Evolutionary conservation across 257 asterid species (phyloP).

Genomic region (Penstemon davidsonii): DNA sequence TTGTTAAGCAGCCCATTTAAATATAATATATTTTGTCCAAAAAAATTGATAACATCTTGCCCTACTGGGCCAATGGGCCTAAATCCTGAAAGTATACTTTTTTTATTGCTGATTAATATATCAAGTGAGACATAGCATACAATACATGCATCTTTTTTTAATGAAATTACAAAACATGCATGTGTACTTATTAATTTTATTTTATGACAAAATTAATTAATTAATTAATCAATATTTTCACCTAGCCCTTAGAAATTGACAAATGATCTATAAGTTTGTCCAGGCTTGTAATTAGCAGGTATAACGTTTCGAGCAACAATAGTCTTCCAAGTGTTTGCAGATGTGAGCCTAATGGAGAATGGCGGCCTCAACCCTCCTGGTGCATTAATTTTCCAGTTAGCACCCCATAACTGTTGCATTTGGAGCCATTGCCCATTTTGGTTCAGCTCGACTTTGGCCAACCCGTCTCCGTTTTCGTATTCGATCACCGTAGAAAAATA

Average conservation of each 20-base stretch:
- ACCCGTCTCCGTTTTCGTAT: conserved; percentile 27
- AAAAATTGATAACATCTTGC: too few species aligned
- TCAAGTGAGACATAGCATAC: too few species aligned
- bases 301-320: conserved; percentile 21
- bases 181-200: too few species aligned
- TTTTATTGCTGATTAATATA: too few species aligned
- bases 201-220: too few species aligned
- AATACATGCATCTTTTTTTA: too few species aligned
- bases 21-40: too few species aligned
- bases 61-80: too few species aligned
- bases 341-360: conserved; percentile 20
- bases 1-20: too few species aligned
- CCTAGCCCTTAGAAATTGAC: not conserved
- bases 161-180: too few species aligned
- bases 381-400: not conserved
- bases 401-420: conserved; percentile 19
- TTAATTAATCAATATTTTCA: too few species aligned
- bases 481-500: conserved; percentile 11
- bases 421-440: conserved; percentile 7
- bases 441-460: conserved; percentile 8
- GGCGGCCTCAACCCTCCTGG: not conserved
- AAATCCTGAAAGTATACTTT: too few species aligned
- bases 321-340: not conserved
- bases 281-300: conserved; percentile 18
- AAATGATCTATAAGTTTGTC: not conserved